phyloP scores from a whole-genome alignment of 495 filamentous ascomycete genomes.

The Collariella sp. region DNA sequence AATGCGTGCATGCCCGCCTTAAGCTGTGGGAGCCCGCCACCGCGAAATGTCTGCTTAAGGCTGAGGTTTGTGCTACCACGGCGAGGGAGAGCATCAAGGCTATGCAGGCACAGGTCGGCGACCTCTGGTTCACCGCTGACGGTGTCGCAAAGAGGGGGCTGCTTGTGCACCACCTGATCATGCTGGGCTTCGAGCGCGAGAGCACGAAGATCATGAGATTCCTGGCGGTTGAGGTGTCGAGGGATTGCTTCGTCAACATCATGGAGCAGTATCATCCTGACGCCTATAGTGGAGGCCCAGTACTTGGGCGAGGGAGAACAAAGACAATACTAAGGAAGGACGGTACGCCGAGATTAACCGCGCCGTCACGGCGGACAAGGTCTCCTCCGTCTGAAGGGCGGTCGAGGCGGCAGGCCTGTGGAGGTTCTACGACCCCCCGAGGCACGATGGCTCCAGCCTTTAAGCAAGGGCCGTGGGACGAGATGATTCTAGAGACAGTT shows the following conservation, averaged over 20 bases:
- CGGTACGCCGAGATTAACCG: constrained; percentile 71
- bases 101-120: constrained; percentile 70
- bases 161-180: constrained; percentile 65
- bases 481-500: neutral
- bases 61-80: constrained; percentile 56
- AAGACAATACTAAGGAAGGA: constrained; percentile 33
- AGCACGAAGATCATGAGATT: constrained; percentile 59
- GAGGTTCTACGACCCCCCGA: constrained; percentile 63
- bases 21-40: constrained; percentile 60
- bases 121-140: constrained; percentile 65
- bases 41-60: constrained; percentile 62
- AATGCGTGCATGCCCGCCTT: constrained; percentile 68
- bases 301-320: constrained; percentile 23
- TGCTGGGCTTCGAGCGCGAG: constrained; percentile 65
- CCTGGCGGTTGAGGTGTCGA: constrained; percentile 57
- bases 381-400: constrained; percentile 50
- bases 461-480: constrained; percentile 25
- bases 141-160: constrained; percentile 68
- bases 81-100: constrained; percentile 63
- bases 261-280: constrained; percentile 75
- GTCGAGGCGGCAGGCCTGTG: constrained; percentile 63
- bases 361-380: constrained; percentile 52
- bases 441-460: constrained; percentile 62
- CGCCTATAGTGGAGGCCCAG: constrained; percentile 65
- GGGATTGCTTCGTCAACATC: constrained; percentile 60